Evolutionary conservation across 1,284 basidiomycete genomes (phyloP).

Genomic region (Pseudozyma thailandica): DNA sequence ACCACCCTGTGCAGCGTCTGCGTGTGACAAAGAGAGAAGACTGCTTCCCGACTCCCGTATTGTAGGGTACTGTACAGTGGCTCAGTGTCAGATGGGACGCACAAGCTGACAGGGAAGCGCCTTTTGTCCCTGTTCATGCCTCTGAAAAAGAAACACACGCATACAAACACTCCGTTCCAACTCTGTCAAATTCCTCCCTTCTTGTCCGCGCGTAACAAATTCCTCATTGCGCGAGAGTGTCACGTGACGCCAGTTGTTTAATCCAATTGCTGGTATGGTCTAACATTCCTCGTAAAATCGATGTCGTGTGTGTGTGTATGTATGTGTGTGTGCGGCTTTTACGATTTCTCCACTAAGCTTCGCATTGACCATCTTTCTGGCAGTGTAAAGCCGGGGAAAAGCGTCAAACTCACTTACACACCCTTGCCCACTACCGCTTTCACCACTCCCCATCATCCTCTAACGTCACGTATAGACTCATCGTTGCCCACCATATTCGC

Average conservation of each 20-base stretch:
- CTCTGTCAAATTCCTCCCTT: too few relatives aligned
- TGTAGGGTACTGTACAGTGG: too few relatives aligned
- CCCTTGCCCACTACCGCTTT: too few relatives aligned
- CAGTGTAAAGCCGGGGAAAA: constrained; percentile 21
- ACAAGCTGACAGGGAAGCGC: too few relatives aligned
- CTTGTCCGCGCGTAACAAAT: constrained; percentile 12
- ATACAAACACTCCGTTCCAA: too few relatives aligned
- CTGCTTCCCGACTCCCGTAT: background rate
- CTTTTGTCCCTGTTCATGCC: too few relatives aligned
- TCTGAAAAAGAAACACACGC: background rate
- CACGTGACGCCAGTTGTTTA: constrained; percentile 15
- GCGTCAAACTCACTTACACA: background rate
- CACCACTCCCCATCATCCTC: background rate
- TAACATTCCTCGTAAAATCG: background rate
- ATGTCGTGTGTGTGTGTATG: constrained; percentile 37
- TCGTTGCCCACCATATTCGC: constrained; percentile 48
- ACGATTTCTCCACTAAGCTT: constrained; percentile 4
- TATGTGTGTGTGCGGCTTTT: too few relatives aligned
- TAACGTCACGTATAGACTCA: background rate
- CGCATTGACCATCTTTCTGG: constrained; percentile 21
- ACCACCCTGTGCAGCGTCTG: background rate
- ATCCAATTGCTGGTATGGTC: constrained; percentile 6
- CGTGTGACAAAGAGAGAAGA: too few relatives aligned
- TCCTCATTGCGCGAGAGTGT: constrained; percentile 9
- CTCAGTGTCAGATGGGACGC: too few relatives aligned